These are phyloP conservation scores for Apiotrichum porosum DNA, from an alignment of 1,284 basidiomycete species.

Conservation along the genomic window DNA sequence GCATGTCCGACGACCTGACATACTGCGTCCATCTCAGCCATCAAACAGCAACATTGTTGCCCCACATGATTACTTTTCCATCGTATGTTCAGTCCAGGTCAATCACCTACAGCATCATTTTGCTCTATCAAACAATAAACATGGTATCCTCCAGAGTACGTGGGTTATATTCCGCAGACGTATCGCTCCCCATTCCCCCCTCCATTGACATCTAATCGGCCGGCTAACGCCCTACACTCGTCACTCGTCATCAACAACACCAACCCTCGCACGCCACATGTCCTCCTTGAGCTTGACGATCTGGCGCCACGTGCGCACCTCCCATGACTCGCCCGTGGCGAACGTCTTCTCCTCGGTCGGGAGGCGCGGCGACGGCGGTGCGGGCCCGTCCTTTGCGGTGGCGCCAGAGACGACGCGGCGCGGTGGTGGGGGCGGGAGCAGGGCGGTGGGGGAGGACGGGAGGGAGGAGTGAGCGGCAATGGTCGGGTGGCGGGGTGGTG, in stretches of 20 bases:
- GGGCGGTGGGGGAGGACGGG: neutral
- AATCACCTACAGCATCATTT: too few relatives aligned
- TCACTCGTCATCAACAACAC: slow-evolving; percentile 37
- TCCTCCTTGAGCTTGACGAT: slow-evolving; percentile 73
- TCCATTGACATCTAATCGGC: too few relatives aligned
- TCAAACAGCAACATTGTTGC: too few relatives aligned
- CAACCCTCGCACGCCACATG: slow-evolving; percentile 83
- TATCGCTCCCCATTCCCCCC: too few relatives aligned
- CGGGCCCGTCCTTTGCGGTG: slow-evolving; percentile 24
- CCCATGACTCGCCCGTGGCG: slow-evolving; percentile 68
- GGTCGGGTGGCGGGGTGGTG: neutral
- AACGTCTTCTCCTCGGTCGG: slow-evolving; percentile 31
- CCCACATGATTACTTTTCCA: too few relatives aligned
- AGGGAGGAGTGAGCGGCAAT: neutral
- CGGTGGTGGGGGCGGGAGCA: neutral
- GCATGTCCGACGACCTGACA: too few relatives aligned
- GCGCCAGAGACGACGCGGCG: slow-evolving; percentile 5
- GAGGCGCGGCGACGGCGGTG: neutral
- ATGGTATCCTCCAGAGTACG: too few relatives aligned
- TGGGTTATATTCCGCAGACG: too few relatives aligned
- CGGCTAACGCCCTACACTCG: too few relatives aligned
- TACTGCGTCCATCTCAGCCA: too few relatives aligned
- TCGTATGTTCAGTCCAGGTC: too few relatives aligned
- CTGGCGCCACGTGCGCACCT: slow-evolving; percentile 83
- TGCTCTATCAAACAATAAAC: too few relatives aligned